phyloP scores from a whole-genome alignment of 2,329 filamentous ascomycete species.

The Pyricularia sp. region DNA sequence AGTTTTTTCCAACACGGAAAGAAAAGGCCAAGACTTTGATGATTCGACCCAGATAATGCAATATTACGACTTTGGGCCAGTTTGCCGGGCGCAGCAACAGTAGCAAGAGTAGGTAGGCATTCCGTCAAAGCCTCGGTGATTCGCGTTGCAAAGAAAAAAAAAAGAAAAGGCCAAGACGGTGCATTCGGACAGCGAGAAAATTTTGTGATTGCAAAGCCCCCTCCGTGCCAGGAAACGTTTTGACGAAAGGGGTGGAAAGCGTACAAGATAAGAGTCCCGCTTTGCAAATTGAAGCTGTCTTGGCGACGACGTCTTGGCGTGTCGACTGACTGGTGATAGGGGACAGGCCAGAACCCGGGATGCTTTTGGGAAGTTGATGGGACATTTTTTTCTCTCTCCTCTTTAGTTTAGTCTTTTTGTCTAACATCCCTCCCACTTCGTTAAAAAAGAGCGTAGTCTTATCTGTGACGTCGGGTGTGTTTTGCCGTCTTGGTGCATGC shows the following conservation, averaged over 20 bases:
- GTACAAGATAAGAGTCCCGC: not conserved
- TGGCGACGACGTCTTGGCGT: not conserved
- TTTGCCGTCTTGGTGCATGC: not conserved
- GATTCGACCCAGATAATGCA: not conserved
- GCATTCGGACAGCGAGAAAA: not conserved
- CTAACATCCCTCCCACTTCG: too few relatives aligned
- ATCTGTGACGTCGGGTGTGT: not conserved
- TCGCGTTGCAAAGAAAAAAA: too few relatives aligned
- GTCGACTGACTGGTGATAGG: not conserved
- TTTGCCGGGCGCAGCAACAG: too few relatives aligned
- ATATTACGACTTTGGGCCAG: not conserved
- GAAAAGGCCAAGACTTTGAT: not conserved
- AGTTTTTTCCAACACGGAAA: not conserved
- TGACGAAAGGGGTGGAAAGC: not conserved
- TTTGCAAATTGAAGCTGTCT: conserved; percentile 2
- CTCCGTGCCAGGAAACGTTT: not conserved
- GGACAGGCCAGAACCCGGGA: not conserved
- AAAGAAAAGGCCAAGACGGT: not conserved
- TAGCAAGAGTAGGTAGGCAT: not conserved
- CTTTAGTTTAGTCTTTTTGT: not conserved
- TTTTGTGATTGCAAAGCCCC: not conserved
- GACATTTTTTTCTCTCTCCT: not conserved
- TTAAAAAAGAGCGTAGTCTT: not conserved
- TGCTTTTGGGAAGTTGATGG: not conserved
- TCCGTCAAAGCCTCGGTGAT: conserved; percentile 1